Conservation (phyloP, 306 rosid genomes). For the Prunus padus region DNA sequence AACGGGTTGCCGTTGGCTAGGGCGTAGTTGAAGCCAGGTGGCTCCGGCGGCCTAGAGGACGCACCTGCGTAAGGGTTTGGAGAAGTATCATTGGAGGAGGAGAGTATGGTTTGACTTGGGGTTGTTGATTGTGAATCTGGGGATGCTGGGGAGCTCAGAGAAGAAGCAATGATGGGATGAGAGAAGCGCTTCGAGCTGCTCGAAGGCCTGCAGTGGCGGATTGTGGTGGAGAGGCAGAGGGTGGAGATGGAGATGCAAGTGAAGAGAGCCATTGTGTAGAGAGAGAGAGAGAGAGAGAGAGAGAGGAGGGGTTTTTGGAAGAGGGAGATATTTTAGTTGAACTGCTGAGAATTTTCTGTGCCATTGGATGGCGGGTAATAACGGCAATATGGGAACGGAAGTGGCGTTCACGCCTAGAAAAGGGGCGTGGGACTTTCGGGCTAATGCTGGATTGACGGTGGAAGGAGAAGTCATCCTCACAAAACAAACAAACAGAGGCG, state of each 20-base stretch:
- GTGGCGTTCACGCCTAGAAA: conserved; percentile 3
- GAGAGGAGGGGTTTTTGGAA: background rate
- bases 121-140: conserved; percentile 51
- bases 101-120: conserved; percentile 21
- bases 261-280: conserved; percentile 57
- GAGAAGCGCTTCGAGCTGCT: conserved; percentile 22
- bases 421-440: background rate
- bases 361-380: conserved; percentile 19
- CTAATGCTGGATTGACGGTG: background rate
- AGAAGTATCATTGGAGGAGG: conserved; percentile 43
- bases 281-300: conserved; percentile 9
- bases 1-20: conserved; percentile 44
- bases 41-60: conserved; percentile 35
- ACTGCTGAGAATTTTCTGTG: background rate
- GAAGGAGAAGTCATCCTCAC: background rate
- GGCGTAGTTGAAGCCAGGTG: conserved; percentile 49
- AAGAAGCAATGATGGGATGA: conserved; percentile 41
- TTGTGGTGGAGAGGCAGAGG: conserved; percentile 31
- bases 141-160: conserved; percentile 59
- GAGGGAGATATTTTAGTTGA: background rate
- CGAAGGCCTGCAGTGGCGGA: conserved; percentile 23
- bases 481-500: background rate
- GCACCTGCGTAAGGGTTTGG: conserved; percentile 39
- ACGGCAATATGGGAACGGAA: conserved; percentile 13
- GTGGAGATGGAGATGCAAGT: conserved; percentile 40